Base-by-base conservation (phyloP, 352 stramenopile species). In the Pythium guiyangense region DNA sequence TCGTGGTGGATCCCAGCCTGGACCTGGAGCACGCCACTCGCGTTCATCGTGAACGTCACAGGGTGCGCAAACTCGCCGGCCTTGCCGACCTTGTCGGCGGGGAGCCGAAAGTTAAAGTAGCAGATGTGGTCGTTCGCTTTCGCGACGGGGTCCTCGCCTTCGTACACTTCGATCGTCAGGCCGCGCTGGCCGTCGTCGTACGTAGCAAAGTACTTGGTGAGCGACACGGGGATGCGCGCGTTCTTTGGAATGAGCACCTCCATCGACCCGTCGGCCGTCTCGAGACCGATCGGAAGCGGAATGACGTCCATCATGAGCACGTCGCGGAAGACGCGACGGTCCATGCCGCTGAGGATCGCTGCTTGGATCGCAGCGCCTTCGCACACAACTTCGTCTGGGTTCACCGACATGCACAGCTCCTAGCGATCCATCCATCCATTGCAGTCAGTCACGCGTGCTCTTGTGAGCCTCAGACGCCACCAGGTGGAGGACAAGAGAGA, bases 221-320 rank as follows among this genome's bases (percentile, higher is more conserved):
- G 53, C 3, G 74, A 77, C 44, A 86, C 74, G 8, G 84, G 82
- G 20, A 92, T 92, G 42, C 79, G 79, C 39, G 75, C 81, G 64
- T 98, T 98, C 60, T 97, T 90, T 37, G 97, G 92, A 46, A 99
- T 89, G 31, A 99, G 73, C 40, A 97, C 83, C 31, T 98, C 97
- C 97, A 99, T 99, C 20, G 91, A 74, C 20, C 97, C 96, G 55
- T 98, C 97, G 4, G 96, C 95, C 6, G 94, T 99, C 79, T 99
- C 94, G 48, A 99, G 96, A 8, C 97, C 97, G 54, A 99, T 88
- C 0, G 96, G 97, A 37, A 99, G 74, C 2, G 97, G 96, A 11
- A 98, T 94, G 25, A 99, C 97, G 71, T 99, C 96, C 67, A 99
- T 88, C 66, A 99, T 90, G n/a, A 99, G 77, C 34, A 99, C 90